A percentile compares a stretch with the other conserved stretches of the same genome.
phyloP scores from a whole-genome alignment of 345 rosid species.

The Corchorus olitorius region DNA sequence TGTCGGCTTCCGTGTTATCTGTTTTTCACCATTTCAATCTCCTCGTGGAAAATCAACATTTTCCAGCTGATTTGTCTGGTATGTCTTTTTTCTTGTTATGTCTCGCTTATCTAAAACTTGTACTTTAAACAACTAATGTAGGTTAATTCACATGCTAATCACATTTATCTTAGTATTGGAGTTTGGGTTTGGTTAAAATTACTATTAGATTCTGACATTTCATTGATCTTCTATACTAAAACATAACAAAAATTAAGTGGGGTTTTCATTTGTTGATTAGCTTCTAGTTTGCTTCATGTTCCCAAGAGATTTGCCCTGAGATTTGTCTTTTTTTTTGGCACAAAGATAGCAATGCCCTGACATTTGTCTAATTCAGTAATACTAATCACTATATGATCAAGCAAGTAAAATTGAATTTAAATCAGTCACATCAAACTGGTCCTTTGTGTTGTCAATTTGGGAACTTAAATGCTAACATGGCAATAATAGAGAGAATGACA shows the following conservation, averaged over 20 bases:
- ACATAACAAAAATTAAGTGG: background rate
- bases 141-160: background rate
- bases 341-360: background rate
- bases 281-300: background rate
- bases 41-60: conserved; percentile 30
- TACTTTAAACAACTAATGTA: no score
- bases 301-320: background rate
- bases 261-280: background rate
- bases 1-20: conserved; percentile 40
- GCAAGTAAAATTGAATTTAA: background rate
- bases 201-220: background rate
- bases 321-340: background rate
- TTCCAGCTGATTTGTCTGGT: conserved; percentile 36
- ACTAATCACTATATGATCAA: no score
- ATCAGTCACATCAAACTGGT: background rate
- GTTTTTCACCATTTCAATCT: conserved; percentile 28
- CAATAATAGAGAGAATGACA: background rate
- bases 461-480: background rate
- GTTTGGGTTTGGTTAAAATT: background rate
- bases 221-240: background rate
- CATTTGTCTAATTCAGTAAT: background rate
- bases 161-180: background rate
- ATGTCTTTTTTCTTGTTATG: background rate
- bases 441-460: background rate
- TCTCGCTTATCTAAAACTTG: no score